These are phyloP conservation scores for Prunella vulgaris DNA, from an alignment of 257 asterid genomes.

Conservation along the genomic window DNA sequence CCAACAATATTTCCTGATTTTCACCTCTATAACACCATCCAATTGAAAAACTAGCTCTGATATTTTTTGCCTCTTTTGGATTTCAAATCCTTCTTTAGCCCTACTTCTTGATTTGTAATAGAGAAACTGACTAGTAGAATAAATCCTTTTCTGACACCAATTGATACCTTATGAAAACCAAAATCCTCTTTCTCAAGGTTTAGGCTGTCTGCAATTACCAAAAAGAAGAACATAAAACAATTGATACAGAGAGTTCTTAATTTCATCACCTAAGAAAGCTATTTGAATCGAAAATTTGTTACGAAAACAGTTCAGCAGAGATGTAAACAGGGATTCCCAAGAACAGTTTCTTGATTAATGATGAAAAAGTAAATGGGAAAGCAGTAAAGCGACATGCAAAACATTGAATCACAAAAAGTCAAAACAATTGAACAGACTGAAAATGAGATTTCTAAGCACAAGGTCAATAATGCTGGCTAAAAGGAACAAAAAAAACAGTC, in stretches of 20 bases:
- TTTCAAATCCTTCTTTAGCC: background rate
- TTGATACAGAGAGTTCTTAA: background rate
- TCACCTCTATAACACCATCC: background rate
- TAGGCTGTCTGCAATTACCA: background rate
- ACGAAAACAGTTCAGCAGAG: background rate
- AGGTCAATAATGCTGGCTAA: slow-evolving; percentile 27
- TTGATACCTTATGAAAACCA: background rate
- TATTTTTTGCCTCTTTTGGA: background rate
- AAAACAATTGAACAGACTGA: slow-evolving; percentile 19
- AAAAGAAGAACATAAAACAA: background rate
- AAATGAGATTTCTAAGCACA: background rate
- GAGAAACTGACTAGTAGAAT: background rate
- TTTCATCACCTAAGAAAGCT: slow-evolving; percentile 18
- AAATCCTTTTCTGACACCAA: background rate
- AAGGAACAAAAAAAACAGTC: background rate
- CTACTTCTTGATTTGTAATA: background rate
- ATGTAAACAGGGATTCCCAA: background rate
- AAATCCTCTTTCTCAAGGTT: background rate
- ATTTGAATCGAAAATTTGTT: slow-evolving; percentile 1
- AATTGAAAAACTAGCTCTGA: background rate
- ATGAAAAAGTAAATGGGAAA: background rate
- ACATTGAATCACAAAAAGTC: slow-evolving; percentile 21
- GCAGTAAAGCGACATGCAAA: slow-evolving; percentile 16
- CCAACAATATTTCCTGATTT: slow-evolving; percentile 3
- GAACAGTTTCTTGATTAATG: background rate